Percentiles rank a stretch among this genome's conserved stretches.
Conservation (phyloP, 805 yeast genomes). For the Candida maesae region DNA sequence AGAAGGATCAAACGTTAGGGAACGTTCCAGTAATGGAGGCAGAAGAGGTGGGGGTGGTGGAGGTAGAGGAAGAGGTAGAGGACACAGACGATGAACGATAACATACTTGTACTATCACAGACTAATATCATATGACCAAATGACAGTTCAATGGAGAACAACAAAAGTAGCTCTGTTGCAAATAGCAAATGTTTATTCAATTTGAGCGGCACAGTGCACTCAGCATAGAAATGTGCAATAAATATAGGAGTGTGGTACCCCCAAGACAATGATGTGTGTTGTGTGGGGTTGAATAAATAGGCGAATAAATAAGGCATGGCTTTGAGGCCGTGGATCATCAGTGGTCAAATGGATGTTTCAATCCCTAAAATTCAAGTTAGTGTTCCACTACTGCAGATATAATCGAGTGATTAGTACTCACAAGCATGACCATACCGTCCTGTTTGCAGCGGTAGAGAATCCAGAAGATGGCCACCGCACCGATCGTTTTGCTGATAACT, state of each 20-base stretch:
- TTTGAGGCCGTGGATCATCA: conserved; percentile 6
- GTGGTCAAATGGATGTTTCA: conserved; percentile 43
- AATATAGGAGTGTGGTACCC: too few relatives aligned
- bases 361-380: conserved; percentile 23
- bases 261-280: too few relatives aligned
- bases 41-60: conserved; percentile 23
- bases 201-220: too few relatives aligned
- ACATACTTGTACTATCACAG: conserved; percentile 17
- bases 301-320: neutral
- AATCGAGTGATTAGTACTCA: conserved; percentile 12
- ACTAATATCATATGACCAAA: conserved; percentile 1
- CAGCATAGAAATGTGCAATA: too few relatives aligned
- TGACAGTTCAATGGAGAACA: too few relatives aligned
- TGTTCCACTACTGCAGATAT: neutral
- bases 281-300: neutral
- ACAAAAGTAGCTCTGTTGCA: too few relatives aligned
- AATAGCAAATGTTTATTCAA: too few relatives aligned
- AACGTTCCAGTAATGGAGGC: conserved; percentile 15
- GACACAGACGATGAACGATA: conserved; percentile 12
- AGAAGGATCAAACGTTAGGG: conserved; percentile 23
- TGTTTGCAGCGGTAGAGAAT: conserved; percentile 75
- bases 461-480: conserved; percentile 91
- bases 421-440: conserved; percentile 62
- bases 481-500: conserved; percentile 61
- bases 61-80: conserved; percentile 16